Conservation (phyloP, 345 rosid genomes). For the Clarkia xantiana region DNA sequence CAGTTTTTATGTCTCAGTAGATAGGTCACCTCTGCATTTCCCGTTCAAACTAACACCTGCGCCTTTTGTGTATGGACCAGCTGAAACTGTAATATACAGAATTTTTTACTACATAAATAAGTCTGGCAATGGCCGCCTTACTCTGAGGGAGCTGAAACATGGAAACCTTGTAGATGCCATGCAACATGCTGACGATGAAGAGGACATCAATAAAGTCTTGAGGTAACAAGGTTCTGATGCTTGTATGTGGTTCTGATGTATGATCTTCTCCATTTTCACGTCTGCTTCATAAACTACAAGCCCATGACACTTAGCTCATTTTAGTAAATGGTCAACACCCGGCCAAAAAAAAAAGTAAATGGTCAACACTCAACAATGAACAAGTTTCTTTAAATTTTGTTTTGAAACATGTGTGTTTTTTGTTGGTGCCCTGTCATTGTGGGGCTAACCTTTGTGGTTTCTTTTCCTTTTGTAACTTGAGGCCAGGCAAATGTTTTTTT, state of each 20-base stretch:
- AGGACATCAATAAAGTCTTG: conserved; percentile 92
- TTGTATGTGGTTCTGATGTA: neutral
- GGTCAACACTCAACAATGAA: no score
- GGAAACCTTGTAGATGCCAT: conserved; percentile 80
- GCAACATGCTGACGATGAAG: conserved; percentile 96
- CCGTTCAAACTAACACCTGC: neutral
- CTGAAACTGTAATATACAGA: conserved; percentile 97
- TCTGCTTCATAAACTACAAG: neutral
- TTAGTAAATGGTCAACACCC: no score
- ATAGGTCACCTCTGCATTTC: no score
- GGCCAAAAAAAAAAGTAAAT: no score
- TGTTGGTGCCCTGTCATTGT: no score
- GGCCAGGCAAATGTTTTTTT: no score
- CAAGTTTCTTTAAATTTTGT: no score
- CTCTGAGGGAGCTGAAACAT: conserved; percentile 83
- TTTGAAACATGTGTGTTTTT: no score
- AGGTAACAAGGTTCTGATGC: conserved; percentile 27
- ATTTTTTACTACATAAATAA: conserved; percentile 90
- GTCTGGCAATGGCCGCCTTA: conserved; percentile 72
- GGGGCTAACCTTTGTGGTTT: no score
- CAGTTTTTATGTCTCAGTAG: no score
- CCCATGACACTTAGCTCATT: no score
- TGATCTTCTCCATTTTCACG: conserved; percentile 1
- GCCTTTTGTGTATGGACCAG: conserved; percentile 31
- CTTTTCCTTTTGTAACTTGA: no score